Base-by-base conservation (phyloP, 495 filamentous ascomycete species). In the Aspergillus avenaceus region DNA sequence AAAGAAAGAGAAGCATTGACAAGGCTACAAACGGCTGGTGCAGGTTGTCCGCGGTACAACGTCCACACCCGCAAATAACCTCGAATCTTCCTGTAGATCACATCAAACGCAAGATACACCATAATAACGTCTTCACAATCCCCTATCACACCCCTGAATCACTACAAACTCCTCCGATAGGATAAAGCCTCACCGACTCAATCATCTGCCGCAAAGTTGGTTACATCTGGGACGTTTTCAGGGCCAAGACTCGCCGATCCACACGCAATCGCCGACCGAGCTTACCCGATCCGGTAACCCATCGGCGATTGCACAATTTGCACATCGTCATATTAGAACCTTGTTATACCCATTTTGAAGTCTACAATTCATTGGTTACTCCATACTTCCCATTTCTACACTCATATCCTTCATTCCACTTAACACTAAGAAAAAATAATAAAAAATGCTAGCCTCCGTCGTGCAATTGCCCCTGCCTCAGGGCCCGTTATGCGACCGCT, bases 221-320 rank as follows among this genome's bases (percentile, higher is more conserved):
- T 19, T 29, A 16, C 14, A 28, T 26, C 25, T 18, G 13, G 22
- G 9, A 43, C 12, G 18, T 13, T 27, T 13, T 13, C 8, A n/a
- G 34, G 12, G 11, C 41, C 41, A 28, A 21, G 26, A 31, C 42
- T 21, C 26, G 26, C 27, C 26, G 42, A 28, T 19, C 42, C 42
- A 45, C 26, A n/a, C 9, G 78, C 32, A 38, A 37, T 47, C 45
- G 45, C 28, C 45, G 45, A 47, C 13, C 16, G 21, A 38, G 11
- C 21, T 25, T 12, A n/a, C 41, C 23, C 22, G 8, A 4, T 14
- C 7, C 0, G 22, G 41, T 13, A 3, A 23, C 16, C 13, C 16
- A 43, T 28, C 26, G 41, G 23, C 23, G 23, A 25, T 43, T 43
- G 23, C 41, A 24, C 23, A 26, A 38, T 38, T n/a, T n/a, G n/a